Evolutionary conservation across 2,329 filamentous ascomycete species (phyloP).

Genomic region (Cordyceps javanica): DNA sequence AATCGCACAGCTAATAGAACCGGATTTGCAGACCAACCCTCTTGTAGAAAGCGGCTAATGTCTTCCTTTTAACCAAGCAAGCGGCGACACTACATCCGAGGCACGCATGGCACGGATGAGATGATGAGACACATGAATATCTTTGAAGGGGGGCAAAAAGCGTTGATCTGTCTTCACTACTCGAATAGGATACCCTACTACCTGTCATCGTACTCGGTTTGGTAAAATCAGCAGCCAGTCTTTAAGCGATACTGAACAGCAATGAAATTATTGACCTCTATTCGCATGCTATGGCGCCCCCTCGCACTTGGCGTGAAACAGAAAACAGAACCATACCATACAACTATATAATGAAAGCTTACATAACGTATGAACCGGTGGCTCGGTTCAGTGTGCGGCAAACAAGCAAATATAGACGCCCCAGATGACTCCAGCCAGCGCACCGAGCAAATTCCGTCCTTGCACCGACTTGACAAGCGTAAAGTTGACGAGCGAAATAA

Average conservation of each 20-base stretch:
- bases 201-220: background rate
- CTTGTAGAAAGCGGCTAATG: background rate
- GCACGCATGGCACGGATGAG: background rate
- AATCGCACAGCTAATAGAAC: background rate
- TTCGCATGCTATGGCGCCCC: background rate
- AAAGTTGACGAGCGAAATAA: slow-evolving; percentile 65
- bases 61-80: background rate
- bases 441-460: slow-evolving; percentile 63
- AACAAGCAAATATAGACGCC: slow-evolving; percentile 67
- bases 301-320: background rate
- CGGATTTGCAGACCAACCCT: background rate
- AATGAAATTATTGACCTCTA: background rate
- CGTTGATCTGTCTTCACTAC: background rate
- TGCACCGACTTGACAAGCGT: slow-evolving; percentile 63
- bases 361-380: background rate
- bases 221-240: background rate
- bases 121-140: background rate
- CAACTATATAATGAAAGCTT: background rate
- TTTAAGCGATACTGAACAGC: background rate
- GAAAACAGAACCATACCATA: background rate
- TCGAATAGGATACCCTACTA: background rate
- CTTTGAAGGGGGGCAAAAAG: background rate
- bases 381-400: slow-evolving; percentile 28
- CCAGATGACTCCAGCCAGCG: slow-evolving; percentile 66
- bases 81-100: background rate